A percentile compares a stretch with the other conserved stretches of the same genome.
Conservation (phyloP, 176 grass and related monocot genomes). For the Lolium multiflorum region DNA sequence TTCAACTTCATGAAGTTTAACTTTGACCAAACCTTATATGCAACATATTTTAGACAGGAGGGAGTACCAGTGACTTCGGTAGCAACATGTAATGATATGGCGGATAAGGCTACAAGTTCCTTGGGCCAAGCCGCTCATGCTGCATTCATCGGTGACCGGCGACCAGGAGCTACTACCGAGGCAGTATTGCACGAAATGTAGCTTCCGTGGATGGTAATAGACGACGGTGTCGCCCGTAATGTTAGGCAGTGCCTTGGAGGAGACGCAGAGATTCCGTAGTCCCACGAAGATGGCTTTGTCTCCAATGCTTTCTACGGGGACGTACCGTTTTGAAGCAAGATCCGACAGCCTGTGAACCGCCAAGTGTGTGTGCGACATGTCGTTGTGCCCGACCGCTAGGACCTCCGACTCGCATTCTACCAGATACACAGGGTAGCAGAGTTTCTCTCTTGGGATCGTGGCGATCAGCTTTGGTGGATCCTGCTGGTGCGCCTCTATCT, state of each 20-base stretch:
- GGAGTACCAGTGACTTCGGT: not conserved
- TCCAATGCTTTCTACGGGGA: not conserved
- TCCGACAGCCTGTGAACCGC: constrained; percentile 14
- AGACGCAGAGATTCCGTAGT: not conserved
- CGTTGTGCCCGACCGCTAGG: constrained; percentile 8
- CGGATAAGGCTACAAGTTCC: not conserved
- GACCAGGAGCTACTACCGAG: constrained; percentile 20
- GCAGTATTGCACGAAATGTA: not conserved
- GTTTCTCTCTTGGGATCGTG: not conserved
- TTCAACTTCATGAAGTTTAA: too few relatives aligned
- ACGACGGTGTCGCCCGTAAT: constrained; percentile 28
- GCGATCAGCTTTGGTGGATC: constrained; percentile 17
- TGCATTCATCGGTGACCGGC: not conserved
- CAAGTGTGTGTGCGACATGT: not conserved
- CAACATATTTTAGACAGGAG: too few relatives aligned
- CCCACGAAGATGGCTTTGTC: constrained; percentile 11
- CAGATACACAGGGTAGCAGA: not conserved
- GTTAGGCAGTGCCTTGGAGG: constrained; percentile 6
- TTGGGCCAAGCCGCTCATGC: not conserved
- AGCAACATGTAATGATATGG: constrained; percentile 19
- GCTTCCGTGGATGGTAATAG: not conserved
- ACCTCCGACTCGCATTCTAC: constrained; percentile 18
- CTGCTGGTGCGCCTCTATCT: constrained; percentile 1
- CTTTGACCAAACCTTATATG: too few relatives aligned
- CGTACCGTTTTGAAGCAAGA: not conserved